phyloP scores from a whole-genome alignment of 495 filamentous ascomycete species.

The Penicillium odoratum region DNA sequence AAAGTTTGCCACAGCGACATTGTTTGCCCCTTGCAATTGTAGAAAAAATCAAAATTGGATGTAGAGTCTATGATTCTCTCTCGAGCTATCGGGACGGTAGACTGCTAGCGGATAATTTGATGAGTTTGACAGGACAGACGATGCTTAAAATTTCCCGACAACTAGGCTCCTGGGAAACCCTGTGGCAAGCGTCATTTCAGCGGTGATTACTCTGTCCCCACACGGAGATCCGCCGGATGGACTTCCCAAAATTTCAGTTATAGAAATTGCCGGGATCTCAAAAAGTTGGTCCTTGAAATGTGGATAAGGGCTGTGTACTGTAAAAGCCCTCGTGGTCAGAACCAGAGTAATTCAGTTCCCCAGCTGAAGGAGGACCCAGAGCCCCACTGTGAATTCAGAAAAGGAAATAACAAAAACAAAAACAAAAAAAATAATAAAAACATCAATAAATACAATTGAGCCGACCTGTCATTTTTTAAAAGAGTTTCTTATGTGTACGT shows the following conservation, averaged over 20 bases:
- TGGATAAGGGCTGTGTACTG: no score
- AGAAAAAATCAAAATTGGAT: neutral
- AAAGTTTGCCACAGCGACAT: neutral
- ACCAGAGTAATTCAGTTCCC: neutral
- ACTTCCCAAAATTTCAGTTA: slow-evolving; percentile 9
- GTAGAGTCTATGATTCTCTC: neutral
- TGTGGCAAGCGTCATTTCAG: neutral
- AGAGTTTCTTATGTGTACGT: no score
- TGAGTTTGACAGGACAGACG: neutral
- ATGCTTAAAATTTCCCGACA: slow-evolving; percentile 17
- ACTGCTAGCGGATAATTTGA: neutral
- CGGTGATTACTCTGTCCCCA: slow-evolving; percentile 5
- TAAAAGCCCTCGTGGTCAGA: no score
- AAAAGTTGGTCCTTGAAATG: neutral
- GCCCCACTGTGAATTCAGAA: slow-evolving; percentile 4
- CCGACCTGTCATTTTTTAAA: slow-evolving; percentile 25
- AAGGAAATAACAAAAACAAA: neutral
- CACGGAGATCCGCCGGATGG: slow-evolving; percentile 11
- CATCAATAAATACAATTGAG: slow-evolving; percentile 8
- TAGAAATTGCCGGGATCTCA: slow-evolving; percentile 2
- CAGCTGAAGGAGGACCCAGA: slow-evolving; percentile 12
- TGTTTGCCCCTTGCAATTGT: slow-evolving; percentile 18
- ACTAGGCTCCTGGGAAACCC: slow-evolving; percentile 10
- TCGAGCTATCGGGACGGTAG: slow-evolving; percentile 8
- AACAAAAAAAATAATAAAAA: neutral